Evolutionary conservation across 345 rosid species (phyloP).

Genomic region (Carallia pectinifolia): DNA sequence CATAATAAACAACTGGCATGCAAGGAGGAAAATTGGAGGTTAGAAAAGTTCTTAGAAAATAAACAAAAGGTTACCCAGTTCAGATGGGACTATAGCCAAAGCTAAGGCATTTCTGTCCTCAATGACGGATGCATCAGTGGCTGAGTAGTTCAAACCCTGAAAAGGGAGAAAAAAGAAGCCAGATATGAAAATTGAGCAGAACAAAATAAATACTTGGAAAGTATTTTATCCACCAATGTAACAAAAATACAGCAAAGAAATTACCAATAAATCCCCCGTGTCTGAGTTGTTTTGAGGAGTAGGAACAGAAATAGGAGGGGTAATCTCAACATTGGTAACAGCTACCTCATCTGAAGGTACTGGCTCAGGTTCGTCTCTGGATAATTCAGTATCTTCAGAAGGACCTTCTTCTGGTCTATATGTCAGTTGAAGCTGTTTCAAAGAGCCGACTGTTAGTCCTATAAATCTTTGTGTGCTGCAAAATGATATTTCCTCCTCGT

Average conservation of each 20-base stretch:
- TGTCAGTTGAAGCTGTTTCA: constrained; percentile 64
- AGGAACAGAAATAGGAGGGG: constrained; percentile 46
- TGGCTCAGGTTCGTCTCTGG: constrained; percentile 63
- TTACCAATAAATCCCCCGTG: constrained; percentile 84
- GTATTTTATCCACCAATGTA: constrained; percentile 6
- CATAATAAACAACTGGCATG: background rate
- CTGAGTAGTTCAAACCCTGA: constrained; percentile 64
- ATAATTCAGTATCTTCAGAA: constrained; percentile 47
- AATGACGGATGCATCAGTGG: constrained; percentile 64
- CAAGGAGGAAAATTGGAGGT: background rate
- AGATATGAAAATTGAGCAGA: constrained; percentile 7
- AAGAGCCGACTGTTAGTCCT: constrained; percentile 25
- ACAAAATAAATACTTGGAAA: background rate
- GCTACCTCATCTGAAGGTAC: constrained; percentile 47
- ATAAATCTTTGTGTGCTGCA: background rate
- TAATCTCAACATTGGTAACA: constrained; percentile 40
- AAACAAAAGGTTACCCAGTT: constrained; percentile 40
- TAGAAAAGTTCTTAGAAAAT: constrained; percentile 1
- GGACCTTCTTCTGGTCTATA: constrained; percentile 77
- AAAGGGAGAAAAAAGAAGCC: background rate
- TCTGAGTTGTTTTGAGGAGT: constrained; percentile 56
- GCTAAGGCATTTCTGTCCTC: constrained; percentile 93
- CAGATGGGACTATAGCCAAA: constrained; percentile 77
- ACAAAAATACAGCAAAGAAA: constrained; percentile 3
- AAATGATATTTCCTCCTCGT: background rate